Evolutionary conservation across 139 green algal species (phyloP).

Genomic region (Coelastrella sp.): DNA sequence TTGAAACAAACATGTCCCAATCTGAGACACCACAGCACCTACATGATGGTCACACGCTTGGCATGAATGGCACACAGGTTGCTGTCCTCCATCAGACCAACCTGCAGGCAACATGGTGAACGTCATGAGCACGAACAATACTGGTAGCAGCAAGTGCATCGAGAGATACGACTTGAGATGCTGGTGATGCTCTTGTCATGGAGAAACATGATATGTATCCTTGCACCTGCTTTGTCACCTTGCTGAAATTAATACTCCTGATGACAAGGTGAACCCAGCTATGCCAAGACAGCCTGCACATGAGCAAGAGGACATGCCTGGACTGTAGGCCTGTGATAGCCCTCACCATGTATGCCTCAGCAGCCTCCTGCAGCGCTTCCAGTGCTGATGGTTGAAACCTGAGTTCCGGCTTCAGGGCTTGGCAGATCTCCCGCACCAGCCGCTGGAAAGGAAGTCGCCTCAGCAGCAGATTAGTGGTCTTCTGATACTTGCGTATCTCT

Average conservation of each 20-base stretch:
- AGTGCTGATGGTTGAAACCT: constrained; percentile 63
- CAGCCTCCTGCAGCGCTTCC: constrained; percentile 95
- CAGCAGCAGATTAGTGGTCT: constrained; percentile 83
- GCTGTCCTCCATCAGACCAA: constrained; percentile 96
- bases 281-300: not conserved
- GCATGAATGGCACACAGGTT: constrained; percentile 91
- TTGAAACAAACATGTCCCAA: not conserved
- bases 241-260: no score
- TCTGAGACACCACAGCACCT: not conserved
- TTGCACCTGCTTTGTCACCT: no score
- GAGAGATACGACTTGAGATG: not conserved
- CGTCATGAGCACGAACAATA: not conserved
- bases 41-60: constrained; percentile 95
- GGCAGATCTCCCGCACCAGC: constrained; percentile 74
- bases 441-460: constrained; percentile 77
- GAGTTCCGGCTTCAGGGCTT: constrained; percentile 77
- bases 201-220: no score
- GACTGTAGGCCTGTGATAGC: not conserved
- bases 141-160: not conserved
- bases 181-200: not conserved
- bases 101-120: constrained; percentile 66
- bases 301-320: not conserved
- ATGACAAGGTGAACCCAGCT: not conserved
- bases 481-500: constrained; percentile 96
- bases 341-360: constrained; percentile 96